A percentile compares a stretch with the other conserved stretches of the same genome.
Evolutionary conservation across 371 early-diverging fungal genomes (phyloP).

Genomic region (Sporodiniella umbellata): DNA sequence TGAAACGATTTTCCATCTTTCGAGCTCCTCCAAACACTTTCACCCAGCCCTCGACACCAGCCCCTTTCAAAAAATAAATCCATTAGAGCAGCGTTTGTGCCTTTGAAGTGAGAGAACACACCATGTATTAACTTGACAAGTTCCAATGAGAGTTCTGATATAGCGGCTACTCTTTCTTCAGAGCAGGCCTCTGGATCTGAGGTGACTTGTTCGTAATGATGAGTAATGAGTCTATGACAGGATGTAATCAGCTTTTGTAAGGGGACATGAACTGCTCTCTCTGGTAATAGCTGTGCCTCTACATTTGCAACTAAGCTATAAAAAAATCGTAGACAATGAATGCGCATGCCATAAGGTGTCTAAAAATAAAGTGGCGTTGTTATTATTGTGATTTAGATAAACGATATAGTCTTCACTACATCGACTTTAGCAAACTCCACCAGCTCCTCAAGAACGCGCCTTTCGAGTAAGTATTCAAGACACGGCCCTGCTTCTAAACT

Average conservation of each 20-base stretch:
- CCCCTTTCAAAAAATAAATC: constrained; percentile 54
- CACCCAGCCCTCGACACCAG: constrained; percentile 49
- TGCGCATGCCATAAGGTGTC: constrained; percentile 55
- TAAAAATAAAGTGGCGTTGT: constrained; percentile 8
- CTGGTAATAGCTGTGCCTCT: constrained; percentile 48
- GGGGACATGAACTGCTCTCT: constrained; percentile 51
- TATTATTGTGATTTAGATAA: background rate
- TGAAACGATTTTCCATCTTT: constrained; percentile 43
- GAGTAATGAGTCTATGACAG: constrained; percentile 44
- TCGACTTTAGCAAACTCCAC: constrained; percentile 54
- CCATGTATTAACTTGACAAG: constrained; percentile 52
- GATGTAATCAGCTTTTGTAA: constrained; percentile 47
- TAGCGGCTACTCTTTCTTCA: constrained; percentile 43
- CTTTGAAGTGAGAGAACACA: constrained; percentile 50
- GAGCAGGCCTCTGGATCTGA: constrained; percentile 35
- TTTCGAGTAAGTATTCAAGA: constrained; percentile 44
- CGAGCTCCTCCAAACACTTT: constrained; percentile 48
- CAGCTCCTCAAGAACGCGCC: constrained; percentile 44
- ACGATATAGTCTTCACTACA: no score
- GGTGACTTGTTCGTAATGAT: constrained; percentile 45
- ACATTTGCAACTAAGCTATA: constrained; percentile 46
- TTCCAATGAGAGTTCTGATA: constrained; percentile 43
- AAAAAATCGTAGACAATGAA: constrained; percentile 47
- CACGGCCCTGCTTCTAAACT: constrained; percentile 50
- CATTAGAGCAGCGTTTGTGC: constrained; percentile 50